Base-by-base conservation (phyloP, 2,329 filamentous ascomycete species). In the Rhinocladiella similis region DNA sequence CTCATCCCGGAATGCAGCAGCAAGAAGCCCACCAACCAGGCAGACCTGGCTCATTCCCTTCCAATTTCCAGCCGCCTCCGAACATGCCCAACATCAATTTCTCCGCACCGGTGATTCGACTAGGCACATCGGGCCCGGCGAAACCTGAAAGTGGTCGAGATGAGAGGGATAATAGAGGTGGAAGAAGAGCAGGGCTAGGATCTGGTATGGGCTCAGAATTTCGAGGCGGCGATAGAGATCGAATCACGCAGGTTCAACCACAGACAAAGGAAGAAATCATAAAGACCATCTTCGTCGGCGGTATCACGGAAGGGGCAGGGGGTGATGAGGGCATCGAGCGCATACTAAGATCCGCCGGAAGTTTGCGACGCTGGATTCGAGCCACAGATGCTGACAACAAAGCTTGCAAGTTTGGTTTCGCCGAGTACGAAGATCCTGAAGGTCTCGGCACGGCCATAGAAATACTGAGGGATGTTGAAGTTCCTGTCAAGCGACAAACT, bases 31-130 rank as follows among this genome's bases (percentile, higher is more conserved):
- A 86, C 67, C 88, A 90, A 78, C 83, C 89, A 77, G 89, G 87
- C 77, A 86, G 89, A 79, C 89, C 89, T 71, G 89, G 83, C 73
- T 86, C 85, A 68, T 86, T 96, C 63, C 91, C 90, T 60, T 79
- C 86, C 57, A 90, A 86, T 73, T 97, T 96, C 75, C 90, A 95
- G 77, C 85, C 91, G 47, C 92, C 93, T 9, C 80, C 89, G 49
- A 96, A 94, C 70, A 90, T 97, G 82, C 91, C 93, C 50, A 95
- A 96, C 72, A 96, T 99, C 79, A 97, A 99, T 78, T 96, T 97
- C 79, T 96, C 90, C 68, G 94, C 94, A 35, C 92, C 93, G 54
- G 91, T 97, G 58, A 97, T 99, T 69, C 89, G 94, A 53, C 83
- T 99, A 45, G 94, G 93, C 41, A 93, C 91, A 1, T 83, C 87